Evolutionary conservation across 495 filamentous ascomycete species (phyloP).

Genomic region (Podospora pseudopauciseta): DNA sequence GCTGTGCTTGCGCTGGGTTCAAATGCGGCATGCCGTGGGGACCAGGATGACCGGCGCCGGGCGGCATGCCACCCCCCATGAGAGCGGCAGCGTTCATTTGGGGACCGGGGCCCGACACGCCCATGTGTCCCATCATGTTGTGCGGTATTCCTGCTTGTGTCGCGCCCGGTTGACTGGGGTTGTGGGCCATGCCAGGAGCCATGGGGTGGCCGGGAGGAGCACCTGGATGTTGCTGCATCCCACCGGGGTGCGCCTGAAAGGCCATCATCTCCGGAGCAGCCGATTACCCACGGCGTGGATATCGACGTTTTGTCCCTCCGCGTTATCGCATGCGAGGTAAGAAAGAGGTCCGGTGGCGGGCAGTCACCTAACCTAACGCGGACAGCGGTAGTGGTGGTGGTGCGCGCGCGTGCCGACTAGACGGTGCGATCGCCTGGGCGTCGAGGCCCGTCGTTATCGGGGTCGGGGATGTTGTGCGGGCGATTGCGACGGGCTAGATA

Average conservation of each 20-base stretch:
- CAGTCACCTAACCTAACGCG: not conserved
- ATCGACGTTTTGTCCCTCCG: slow-evolving; percentile 36
- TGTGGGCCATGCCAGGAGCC: slow-evolving; percentile 51
- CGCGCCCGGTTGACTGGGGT: slow-evolving; percentile 66
- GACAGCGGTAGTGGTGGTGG: not conserved
- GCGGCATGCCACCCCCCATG: slow-evolving; percentile 76
- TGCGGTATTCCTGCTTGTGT: slow-evolving; percentile 66
- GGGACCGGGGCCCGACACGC: slow-evolving; percentile 74
- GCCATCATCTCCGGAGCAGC: slow-evolving; percentile 54
- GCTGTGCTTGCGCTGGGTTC: slow-evolving; percentile 61
- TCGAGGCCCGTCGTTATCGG: slow-evolving; percentile 12
- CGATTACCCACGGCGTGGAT: slow-evolving; percentile 52
- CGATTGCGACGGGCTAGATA: not conserved
- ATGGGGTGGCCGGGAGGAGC: slow-evolving; percentile 70
- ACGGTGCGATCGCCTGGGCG: slow-evolving; percentile 16
- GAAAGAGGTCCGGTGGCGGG: slow-evolving; percentile 9
- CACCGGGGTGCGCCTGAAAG: slow-evolving; percentile 65
- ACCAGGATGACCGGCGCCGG: slow-evolving; percentile 64
- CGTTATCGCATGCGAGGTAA: slow-evolving; percentile 46
- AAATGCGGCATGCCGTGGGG: slow-evolving; percentile 78
- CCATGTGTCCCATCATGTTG: slow-evolving; percentile 68
- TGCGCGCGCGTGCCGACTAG: slow-evolving; percentile 12
- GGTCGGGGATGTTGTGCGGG: not conserved
- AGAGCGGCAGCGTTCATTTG: slow-evolving; percentile 77
- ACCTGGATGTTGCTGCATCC: slow-evolving; percentile 69